Base-by-base conservation (phyloP, 352 stramenopile species). In the Phytopythium sindhum region DNA sequence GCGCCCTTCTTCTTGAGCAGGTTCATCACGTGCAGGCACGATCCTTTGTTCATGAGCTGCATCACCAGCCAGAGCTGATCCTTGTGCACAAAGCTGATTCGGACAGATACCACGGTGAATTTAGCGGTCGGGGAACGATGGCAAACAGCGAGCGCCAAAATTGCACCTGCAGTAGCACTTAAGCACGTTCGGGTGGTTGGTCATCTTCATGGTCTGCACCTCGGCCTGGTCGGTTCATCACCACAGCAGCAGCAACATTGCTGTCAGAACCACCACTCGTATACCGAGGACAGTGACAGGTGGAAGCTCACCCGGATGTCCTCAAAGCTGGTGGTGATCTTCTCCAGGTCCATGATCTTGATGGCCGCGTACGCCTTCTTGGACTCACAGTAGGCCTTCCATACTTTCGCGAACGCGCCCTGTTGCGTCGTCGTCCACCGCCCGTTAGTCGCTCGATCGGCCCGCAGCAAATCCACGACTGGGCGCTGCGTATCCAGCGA, bases 321-420 rank as follows among this genome's bases (percentile, higher is more conserved):
- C 72, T 95, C 87, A 73, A 96, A 96, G 76, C 85, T 98, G 24
- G 95, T 98, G 53, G 97, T 98, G 65, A 99, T 98, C 76, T 99
- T 98, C 77, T 99, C 97, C 35, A 99, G 82, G 78, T 99, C 97
- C 84, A 99, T 98, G 65, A 99, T 97, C 77, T 99, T 99, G 66
- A 99, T 98, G 42, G 97, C 97, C 64, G 98, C 88, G 65, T 95
- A 78, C 56, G 78, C 80, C 66, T 93, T 88, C 73, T 97, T 97
- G 35, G 89, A 71, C 62, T 70, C 73, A 62, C 91, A 98, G 70
- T 90, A 92, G 17, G 96, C 97, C 72, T 97, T 97, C 90, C 95
- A 99, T 26, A 99, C 97, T 62, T 98, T 98, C 28, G 97, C 97
- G 72, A 99, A 99, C 21, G 97, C 97, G 23, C 97, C 97, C 79